Evolutionary conservation across 495 filamentous ascomycete genomes (phyloP).

Genomic region (Penicillium antarcticum): DNA sequence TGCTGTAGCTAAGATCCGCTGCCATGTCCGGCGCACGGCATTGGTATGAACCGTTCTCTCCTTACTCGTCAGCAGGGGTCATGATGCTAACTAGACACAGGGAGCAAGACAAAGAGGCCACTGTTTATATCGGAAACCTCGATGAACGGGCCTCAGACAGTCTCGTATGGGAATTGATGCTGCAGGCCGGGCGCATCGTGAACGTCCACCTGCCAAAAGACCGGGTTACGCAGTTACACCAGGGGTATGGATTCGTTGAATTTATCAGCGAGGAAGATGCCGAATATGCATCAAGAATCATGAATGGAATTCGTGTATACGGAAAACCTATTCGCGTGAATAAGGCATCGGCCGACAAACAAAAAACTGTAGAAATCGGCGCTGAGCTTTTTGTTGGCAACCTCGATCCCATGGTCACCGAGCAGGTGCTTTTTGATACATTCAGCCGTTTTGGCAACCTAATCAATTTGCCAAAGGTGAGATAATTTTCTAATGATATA

Average conservation of each 20-base stretch:
- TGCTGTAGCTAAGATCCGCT: constrained; percentile 1
- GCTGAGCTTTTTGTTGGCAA: constrained; percentile 98
- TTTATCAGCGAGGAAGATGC: constrained; percentile 95
- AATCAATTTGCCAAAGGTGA: constrained; percentile 74
- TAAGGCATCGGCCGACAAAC: constrained; percentile 94
- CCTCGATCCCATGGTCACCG: constrained; percentile 89
- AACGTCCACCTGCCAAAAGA: constrained; percentile 98
- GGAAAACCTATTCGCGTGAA: constrained; percentile 97
- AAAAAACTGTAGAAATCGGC: constrained; percentile 92
- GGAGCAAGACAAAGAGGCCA: constrained; percentile 99
- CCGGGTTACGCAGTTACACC: constrained; percentile 91
- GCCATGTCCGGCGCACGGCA: constrained; percentile 73
- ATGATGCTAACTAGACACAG: constrained; percentile 40
- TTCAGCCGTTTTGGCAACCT: constrained; percentile 92
- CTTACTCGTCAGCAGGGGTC: neutral
- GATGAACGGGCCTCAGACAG: constrained; percentile 92
- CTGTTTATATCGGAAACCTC: constrained; percentile 96
- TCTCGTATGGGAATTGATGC: constrained; percentile 95
- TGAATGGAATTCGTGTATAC: constrained; percentile 92
- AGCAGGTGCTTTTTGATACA: constrained; percentile 95
- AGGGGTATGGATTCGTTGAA: constrained; percentile 98
- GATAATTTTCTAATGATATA: neutral
- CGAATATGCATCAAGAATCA: constrained; percentile 93
- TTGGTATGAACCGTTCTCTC: constrained; percentile 54
- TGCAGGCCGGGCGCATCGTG: constrained; percentile 92